Conservation (phyloP, 768 basidiomycete genomes). For the Ephemerocybe angulata region DNA sequence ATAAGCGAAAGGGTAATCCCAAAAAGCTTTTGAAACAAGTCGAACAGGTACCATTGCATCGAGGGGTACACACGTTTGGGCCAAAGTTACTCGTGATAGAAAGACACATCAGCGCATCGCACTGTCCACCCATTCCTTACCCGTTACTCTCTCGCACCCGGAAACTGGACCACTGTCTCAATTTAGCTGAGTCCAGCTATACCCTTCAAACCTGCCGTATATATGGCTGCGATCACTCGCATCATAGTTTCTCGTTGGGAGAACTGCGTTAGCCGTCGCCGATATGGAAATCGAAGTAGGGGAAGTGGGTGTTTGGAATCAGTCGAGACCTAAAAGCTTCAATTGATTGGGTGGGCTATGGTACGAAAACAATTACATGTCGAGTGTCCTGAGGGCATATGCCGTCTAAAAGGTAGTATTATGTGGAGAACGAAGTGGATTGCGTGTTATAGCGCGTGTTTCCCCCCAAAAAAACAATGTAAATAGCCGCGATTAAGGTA, state of each 20-base stretch:
- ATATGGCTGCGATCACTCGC: background rate
- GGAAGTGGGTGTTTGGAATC: background rate
- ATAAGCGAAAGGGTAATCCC: background rate
- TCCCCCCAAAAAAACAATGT: too few relatives aligned
- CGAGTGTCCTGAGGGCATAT: background rate
- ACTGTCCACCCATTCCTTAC: background rate
- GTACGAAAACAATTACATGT: background rate
- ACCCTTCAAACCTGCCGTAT: background rate
- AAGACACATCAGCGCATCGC: background rate
- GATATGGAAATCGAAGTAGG: background rate
- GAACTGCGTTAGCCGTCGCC: background rate
- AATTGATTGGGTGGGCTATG: background rate
- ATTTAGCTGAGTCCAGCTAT: background rate
- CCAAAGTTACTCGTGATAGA: background rate
- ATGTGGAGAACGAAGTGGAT: too few relatives aligned
- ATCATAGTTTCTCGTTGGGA: background rate
- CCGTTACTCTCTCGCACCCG: constrained; percentile 2
- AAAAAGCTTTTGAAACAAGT: background rate
- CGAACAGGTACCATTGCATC: background rate
- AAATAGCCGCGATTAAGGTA: too few relatives aligned
- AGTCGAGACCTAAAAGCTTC: background rate
- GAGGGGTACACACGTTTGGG: background rate
- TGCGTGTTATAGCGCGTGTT: background rate
- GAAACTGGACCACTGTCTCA: background rate
- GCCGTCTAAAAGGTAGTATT: background rate